Evolutionary conservation across 2,329 filamentous ascomycete genomes (phyloP), one percentile per base, ranked within the genome.

Genomic region (Dothideomycetidae sp.): DNA sequence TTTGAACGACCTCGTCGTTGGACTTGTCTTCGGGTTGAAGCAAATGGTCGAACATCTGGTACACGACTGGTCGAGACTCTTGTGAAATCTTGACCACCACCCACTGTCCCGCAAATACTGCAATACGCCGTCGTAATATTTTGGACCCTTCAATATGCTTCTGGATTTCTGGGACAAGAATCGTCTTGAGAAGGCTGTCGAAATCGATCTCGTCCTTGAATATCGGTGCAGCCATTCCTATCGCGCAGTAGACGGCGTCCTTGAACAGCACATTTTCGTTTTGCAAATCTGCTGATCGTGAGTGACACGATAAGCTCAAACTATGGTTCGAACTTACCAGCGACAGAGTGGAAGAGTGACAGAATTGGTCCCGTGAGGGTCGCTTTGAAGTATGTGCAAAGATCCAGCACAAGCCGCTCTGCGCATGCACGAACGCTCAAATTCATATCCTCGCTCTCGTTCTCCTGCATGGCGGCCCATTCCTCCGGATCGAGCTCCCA

Each of bases 401-500:
- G 71, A 50, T 94, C 86, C 47, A 94, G 68, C 58, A 96, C 93
- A 10, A 98, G 68, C 57, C 86, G 92, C 58, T 98, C 90, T 0
- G 90, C 79, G 53, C 88, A 96, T 2, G 86, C 83, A 19, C 88
- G 76, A 37, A 96, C 78, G 41, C 88, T 82, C 63, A 86, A 94
- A 51, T 96, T 85, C 70, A 81, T 96, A 1, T 81, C 82, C 48
- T 84, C 81, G 23, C 81, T 77, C 42, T 82, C 74, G n/a, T 41
- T 38, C 50, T 92, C 84, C 62, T 94, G 85, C 50, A 79, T 76
- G 46, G 81, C 78, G 56, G 94, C 88, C 86, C 90, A 98, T 37
- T 92, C 85, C 55, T 98, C 84, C 0, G 88, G 84, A 41, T 93
- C 85, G 52, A 92, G 80, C 53, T 92, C 80, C 90, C 90, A 98